phyloP scores from a whole-genome alignment of 768 basidiomycete species.

The Galerina sulciceps region DNA sequence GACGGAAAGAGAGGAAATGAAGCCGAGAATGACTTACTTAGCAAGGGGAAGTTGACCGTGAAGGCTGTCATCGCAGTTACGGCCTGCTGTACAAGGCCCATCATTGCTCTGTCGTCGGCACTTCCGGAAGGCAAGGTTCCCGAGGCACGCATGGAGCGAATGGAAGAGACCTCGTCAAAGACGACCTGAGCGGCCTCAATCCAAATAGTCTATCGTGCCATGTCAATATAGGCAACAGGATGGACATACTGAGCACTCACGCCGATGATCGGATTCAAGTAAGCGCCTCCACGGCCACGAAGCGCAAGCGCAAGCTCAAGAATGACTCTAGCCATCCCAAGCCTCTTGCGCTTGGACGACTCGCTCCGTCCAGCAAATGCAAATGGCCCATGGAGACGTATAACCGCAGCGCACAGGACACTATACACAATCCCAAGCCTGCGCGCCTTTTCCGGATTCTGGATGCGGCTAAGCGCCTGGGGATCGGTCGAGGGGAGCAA shows the following conservation, averaged over 20 bases:
- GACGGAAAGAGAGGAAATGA: neutral
- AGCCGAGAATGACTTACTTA: slow-evolving; percentile 11
- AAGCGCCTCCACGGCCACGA: slow-evolving; percentile 15
- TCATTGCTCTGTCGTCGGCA: slow-evolving; percentile 18
- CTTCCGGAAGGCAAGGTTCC: slow-evolving; percentile 12
- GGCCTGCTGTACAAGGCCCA: slow-evolving; percentile 19
- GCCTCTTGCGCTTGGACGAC: slow-evolving; percentile 21
- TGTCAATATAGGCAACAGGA: neutral
- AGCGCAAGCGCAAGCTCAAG: slow-evolving; percentile 24
- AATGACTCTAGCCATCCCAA: slow-evolving; percentile 22
- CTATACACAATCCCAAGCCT: slow-evolving; percentile 36
- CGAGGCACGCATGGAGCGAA: slow-evolving; percentile 16
- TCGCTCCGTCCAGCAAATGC: slow-evolving; percentile 23
- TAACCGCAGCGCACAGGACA: slow-evolving; percentile 37
- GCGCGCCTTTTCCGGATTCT: slow-evolving; percentile 20
- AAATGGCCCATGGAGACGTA: slow-evolving; percentile 38
- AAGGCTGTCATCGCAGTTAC: slow-evolving; percentile 23
- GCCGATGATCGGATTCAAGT: slow-evolving; percentile 34
- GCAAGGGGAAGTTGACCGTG: slow-evolving; percentile 20
- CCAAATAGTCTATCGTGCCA: slow-evolving; percentile 22
- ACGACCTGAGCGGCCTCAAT: slow-evolving; percentile 28
- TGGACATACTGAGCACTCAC: slow-evolving; percentile 19
- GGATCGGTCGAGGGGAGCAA: slow-evolving; percentile 14
- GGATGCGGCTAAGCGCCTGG: slow-evolving; percentile 17
- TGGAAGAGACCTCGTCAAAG: slow-evolving; percentile 22